Percentiles rank a stretch among this genome's conserved stretches.
Evolutionary conservation across 768 basidiomycete species (phyloP).

Genomic region (Inosperma sp.): DNA sequence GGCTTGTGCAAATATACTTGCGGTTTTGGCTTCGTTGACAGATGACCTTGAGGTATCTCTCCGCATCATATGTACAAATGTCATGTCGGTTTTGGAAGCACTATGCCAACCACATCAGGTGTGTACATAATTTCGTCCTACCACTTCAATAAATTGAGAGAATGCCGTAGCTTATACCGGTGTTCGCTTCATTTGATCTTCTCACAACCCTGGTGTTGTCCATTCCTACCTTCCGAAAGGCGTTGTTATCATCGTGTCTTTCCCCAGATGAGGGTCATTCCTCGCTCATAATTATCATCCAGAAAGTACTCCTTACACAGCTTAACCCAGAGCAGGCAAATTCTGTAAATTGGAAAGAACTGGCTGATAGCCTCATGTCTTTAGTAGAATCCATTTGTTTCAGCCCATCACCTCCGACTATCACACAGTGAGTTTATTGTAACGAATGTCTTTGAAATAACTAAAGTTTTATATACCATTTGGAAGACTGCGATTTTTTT

Average conservation of each 20-base stretch:
- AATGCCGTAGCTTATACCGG: constrained; percentile 36
- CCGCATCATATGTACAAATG: constrained; percentile 30
- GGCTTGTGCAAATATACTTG: constrained; percentile 42
- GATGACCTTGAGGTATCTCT: constrained; percentile 33
- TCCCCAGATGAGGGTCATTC: constrained; percentile 18
- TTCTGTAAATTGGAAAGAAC: constrained; percentile 22
- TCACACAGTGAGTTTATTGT: constrained; percentile 31
- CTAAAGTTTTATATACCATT: constrained; percentile 11
- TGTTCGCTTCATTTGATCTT: constrained; percentile 52
- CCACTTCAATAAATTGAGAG: constrained; percentile 6
- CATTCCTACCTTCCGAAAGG: constrained; percentile 44
- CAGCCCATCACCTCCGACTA: constrained; percentile 14
- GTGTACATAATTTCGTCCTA: constrained; percentile 16
- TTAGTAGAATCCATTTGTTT: constrained; percentile 6
- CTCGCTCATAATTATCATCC: constrained; percentile 37
- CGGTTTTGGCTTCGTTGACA: constrained; percentile 38
- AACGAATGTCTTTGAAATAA: background rate
- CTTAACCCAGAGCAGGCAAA: constrained; percentile 33
- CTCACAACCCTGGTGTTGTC: constrained; percentile 42
- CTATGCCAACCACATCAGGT: constrained; percentile 40
- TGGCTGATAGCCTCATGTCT: background rate
- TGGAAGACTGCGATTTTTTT: constrained; percentile 36
- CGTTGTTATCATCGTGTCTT: constrained; percentile 30
- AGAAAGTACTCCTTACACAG: constrained; percentile 38
- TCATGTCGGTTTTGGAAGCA: constrained; percentile 37